phyloP scores from a whole-genome alignment of 352 stramenopile genomes.

The Lagenidium giganteum region DNA sequence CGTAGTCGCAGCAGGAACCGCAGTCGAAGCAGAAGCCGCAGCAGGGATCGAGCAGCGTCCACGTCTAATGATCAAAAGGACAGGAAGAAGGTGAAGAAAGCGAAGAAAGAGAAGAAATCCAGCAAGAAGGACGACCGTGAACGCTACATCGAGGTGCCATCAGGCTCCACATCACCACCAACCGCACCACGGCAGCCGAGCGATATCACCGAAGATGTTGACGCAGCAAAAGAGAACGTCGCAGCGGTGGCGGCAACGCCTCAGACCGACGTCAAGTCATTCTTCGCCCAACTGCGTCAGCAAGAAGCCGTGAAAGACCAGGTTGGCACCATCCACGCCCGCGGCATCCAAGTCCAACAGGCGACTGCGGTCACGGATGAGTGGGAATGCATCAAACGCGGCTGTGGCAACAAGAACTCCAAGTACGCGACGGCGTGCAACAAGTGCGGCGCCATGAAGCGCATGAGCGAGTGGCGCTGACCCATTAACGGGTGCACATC shows the following conservation, averaged over 20 bases:
- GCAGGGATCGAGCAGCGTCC: background rate
- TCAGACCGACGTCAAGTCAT: constrained; percentile 30
- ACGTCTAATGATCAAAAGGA: background rate
- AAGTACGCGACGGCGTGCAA: constrained; percentile 55
- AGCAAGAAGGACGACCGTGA: constrained; percentile 9
- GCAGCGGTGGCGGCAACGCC: background rate
- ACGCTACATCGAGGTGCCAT: background rate
- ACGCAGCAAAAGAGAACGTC: background rate
- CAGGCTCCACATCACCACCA: background rate
- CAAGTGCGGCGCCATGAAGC: constrained; percentile 78
- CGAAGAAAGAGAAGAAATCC: constrained; percentile 18
- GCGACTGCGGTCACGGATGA: constrained; percentile 31
- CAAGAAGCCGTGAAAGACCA: constrained; percentile 53
- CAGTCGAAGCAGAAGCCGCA: constrained; percentile 10
- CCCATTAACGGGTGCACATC: too few relatives aligned
- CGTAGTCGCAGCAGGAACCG: constrained; percentile 7
- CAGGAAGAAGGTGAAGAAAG: constrained; percentile 9
- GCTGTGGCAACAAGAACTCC: constrained; percentile 62
- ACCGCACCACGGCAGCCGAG: too few relatives aligned
- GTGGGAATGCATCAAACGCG: constrained; percentile 65
- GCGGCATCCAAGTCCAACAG: constrained; percentile 26
- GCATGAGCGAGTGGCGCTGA: constrained; percentile 73
- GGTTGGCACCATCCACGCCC: constrained; percentile 57
- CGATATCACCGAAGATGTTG: background rate
- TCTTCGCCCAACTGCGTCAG: constrained; percentile 60